Evolutionary conservation across 225 moss, liverwort and hornwort species (phyloP), one percentile per base, ranked within the genome.

Genomic region (Bryum argenteum): DNA sequence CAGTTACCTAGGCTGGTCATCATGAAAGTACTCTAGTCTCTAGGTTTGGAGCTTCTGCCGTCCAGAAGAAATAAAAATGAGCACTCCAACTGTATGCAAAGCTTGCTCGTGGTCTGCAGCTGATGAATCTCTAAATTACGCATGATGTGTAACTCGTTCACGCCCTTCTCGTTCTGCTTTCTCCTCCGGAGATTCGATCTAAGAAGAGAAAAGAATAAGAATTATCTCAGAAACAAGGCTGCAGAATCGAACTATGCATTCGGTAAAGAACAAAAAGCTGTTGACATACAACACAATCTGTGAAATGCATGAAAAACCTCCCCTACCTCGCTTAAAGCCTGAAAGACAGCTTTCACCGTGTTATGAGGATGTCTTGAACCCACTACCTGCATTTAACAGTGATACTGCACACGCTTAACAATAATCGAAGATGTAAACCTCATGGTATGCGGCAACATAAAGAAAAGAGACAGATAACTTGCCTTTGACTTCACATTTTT

Each of bases 351-450:
- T 80, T 93, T 96, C 28, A 96, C 93, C 11, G 93, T 96, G 76
- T 96, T 96, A 40, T 91, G 84, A 64, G 96, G 91, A 88, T 96
- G 89, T 66, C 96, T 87, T 50, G 93, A 96, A 69, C 96, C 96
- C 56, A 96, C 84, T 33, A 93, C 81, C 91, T 92, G 85, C 77
- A 77, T 48, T 48, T 14, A 20, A n/a, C 61, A 68, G 66, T 33
- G 45, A 0, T 24, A 47, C 48, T 15, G 54, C 61, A 55, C 28
- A 28, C 8, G 16, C 52, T 62, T 17, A 33, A 54, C 54, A 28
- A 26, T 17, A 33, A 5, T 5, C 7, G 33, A 6, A 33, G 33
- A 4, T 33, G 33, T 0, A 33, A 33, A 5, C 33, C 4, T 33
- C 33, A 33, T 33, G 33, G 33, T 33, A 13, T 8, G 45, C 11